A percentile compares a stretch with the other conserved stretches of the same genome.
These are phyloP conservation scores for Crithidia fasciculata DNA, from an alignment of 208 protist species.

Conservation along the genomic window DNA sequence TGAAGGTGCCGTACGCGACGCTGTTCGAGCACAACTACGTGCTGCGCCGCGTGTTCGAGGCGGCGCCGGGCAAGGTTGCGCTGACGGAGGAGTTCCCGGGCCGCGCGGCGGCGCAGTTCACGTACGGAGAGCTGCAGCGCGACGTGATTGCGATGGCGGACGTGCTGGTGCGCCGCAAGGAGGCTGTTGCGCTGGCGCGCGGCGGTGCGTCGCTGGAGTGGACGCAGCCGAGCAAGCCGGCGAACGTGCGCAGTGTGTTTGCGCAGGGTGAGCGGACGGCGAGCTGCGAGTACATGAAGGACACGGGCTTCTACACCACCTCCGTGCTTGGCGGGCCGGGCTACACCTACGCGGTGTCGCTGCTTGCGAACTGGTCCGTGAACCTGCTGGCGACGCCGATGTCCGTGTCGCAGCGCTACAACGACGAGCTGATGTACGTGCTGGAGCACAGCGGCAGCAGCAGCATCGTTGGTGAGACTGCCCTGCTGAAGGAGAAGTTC, in stretches of 20 bases:
- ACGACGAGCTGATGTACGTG: slow-evolving; percentile 81
- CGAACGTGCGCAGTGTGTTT: slow-evolving; percentile 71
- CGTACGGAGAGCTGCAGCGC: slow-evolving; percentile 82
- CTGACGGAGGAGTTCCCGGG: slow-evolving; percentile 76
- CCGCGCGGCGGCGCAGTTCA: slow-evolving; percentile 41
- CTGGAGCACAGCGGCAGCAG: slow-evolving; percentile 77
- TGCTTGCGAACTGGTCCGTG: slow-evolving; percentile 76
- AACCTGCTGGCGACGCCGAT: slow-evolving; percentile 83
- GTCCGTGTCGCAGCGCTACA: slow-evolving; percentile 70
- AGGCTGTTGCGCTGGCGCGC: slow-evolving; percentile 41
- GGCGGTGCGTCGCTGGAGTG: slow-evolving; percentile 59
- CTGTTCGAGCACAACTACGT: slow-evolving; percentile 80
- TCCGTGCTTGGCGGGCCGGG: slow-evolving; percentile 63
- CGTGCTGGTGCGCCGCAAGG: slow-evolving; percentile 54
- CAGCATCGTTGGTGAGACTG: slow-evolving; percentile 64
- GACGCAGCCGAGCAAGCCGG: slow-evolving; percentile 60
- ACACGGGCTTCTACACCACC: slow-evolving; percentile 70
- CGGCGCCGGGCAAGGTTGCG: slow-evolving; percentile 59
- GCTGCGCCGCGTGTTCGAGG: slow-evolving; percentile 71
- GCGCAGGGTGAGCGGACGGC: slow-evolving; percentile 53
- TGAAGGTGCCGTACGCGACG: slow-evolving; percentile 56
- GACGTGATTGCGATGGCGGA: slow-evolving; percentile 79
- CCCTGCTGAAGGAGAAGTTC: slow-evolving; percentile 61
- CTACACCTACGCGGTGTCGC: slow-evolving; percentile 79
- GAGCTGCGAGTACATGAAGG: slow-evolving; percentile 73